These are phyloP conservation scores for Phaeotremella fagi DNA, from an alignment of 768 basidiomycete genomes.

Conservation along the genomic window DNA sequence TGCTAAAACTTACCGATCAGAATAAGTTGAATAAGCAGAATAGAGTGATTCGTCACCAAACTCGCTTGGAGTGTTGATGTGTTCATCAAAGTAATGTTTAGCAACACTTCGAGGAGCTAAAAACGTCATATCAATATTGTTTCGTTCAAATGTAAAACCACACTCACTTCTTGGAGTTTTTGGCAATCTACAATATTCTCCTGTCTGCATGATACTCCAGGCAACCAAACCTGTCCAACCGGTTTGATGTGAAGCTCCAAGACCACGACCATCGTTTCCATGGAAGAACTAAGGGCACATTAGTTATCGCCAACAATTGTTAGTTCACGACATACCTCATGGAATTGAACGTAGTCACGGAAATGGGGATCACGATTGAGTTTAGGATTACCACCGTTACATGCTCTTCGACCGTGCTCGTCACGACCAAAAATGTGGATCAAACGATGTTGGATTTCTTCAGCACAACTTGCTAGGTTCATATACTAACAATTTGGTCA, in stretches of 20 bases:
- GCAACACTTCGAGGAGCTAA: conserved; percentile 80
- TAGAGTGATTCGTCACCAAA: conserved; percentile 33
- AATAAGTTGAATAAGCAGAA: conserved; percentile 38
- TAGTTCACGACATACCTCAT: conserved; percentile 59
- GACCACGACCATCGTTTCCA: conserved; percentile 81
- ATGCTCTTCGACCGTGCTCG: conserved; percentile 74
- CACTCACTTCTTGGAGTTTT: conserved; percentile 90
- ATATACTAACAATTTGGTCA: too few relatives aligned
- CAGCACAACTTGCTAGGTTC: conserved; percentile 88
- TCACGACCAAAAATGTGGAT: conserved; percentile 98
- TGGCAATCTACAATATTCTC: conserved; percentile 72
- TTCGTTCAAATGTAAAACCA: too few relatives aligned
- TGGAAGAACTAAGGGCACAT: conserved; percentile 74
- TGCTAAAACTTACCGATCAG: too few relatives aligned
- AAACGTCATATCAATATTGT: conserved; percentile 7
- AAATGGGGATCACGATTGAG: conserved; percentile 91
- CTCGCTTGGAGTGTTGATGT: conserved; percentile 44
- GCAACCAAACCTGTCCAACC: conserved; percentile 65
- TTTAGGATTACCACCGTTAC: conserved; percentile 82
- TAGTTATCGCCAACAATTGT: neutral
- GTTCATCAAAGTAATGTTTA: conserved; percentile 86
- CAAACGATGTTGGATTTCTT: conserved; percentile 97
- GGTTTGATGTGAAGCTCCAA: conserved; percentile 97
- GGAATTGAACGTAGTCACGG: conserved; percentile 94
- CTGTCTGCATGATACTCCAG: conserved; percentile 69